A percentile compares a stretch with the other conserved stretches of the same genome.
phyloP scores from a whole-genome alignment of 495 filamentous ascomycete genomes.

The Hyaloscypha hepaticicola region DNA sequence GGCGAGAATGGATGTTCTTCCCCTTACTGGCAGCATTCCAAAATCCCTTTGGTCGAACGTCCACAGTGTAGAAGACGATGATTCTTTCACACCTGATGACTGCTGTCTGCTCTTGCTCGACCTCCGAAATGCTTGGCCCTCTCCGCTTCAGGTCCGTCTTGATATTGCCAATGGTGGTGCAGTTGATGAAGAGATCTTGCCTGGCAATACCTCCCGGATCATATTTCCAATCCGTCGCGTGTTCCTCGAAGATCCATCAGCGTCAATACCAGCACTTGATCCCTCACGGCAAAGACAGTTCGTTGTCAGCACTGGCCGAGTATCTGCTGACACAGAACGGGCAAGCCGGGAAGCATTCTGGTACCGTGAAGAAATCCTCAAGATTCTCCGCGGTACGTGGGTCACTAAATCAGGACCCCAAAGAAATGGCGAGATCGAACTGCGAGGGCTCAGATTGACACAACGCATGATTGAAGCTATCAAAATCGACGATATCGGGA shows the following conservation, averaged over 20 bases:
- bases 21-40: constrained; percentile 56
- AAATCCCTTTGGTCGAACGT: constrained; percentile 41
- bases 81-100: constrained; percentile 45
- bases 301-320: constrained; percentile 76
- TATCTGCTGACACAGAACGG: constrained; percentile 75
- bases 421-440: constrained; percentile 68
- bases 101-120: constrained; percentile 82
- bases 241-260: constrained; percentile 72
- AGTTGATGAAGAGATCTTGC: constrained; percentile 58
- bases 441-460: constrained; percentile 70
- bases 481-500: constrained; percentile 74
- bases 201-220: constrained; percentile 75
- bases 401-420: constrained; percentile 50
- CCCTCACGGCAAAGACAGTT: constrained; percentile 78
- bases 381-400: constrained; percentile 70
- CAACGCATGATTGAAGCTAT: constrained; percentile 81
- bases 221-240: constrained; percentile 74
- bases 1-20: constrained; percentile 72
- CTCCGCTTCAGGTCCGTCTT: constrained; percentile 62
- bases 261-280: constrained; percentile 77
- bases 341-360: constrained; percentile 83
- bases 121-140: constrained; percentile 85
- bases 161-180: constrained; percentile 28
- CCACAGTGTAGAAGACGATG: constrained; percentile 26
- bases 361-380: constrained; percentile 84